A percentile compares a stretch with the other conserved stretches of the same genome.
These are phyloP conservation scores for Podospora fimiseda DNA, from an alignment of 495 filamentous ascomycete genomes.

Conservation along the genomic window DNA sequence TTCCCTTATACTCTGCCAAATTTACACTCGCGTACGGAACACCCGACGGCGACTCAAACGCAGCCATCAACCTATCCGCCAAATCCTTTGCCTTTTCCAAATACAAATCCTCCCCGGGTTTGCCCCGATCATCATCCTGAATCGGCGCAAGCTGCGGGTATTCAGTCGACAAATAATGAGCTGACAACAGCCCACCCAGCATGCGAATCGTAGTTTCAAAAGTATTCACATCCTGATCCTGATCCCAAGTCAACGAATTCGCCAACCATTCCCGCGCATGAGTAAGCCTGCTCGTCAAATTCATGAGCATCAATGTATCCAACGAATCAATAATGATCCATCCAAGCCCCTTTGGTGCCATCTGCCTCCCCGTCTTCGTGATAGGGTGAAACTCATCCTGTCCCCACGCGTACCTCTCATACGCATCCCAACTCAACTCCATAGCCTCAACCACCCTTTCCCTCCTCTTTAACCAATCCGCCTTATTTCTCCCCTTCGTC, in stretches of 20 bases:
- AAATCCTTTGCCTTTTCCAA: constrained; percentile 93
- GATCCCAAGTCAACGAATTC: constrained; percentile 74
- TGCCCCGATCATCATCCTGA: constrained; percentile 56
- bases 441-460: constrained; percentile 89
- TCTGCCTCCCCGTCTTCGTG: constrained; percentile 70
- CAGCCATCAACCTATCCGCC: constrained; percentile 76
- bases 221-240: constrained; percentile 91
- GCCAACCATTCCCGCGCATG: constrained; percentile 89
- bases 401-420: constrained; percentile 94
- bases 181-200: constrained; percentile 89
- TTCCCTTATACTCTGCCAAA: constrained; percentile 63
- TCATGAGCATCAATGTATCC: constrained; percentile 98
- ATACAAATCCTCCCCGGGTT: constrained; percentile 79
- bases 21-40: constrained; percentile 90
- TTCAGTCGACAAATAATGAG: constrained; percentile 80
- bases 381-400: constrained; percentile 80
- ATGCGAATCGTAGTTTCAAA: constrained; percentile 99
- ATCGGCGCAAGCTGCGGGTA: constrained; percentile 63
- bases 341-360: constrained; percentile 76
- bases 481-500: constrained; percentile 30
- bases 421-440: constrained; percentile 81
- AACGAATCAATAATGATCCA: constrained; percentile 98
- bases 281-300: constrained; percentile 76
- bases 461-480: constrained; percentile 69
- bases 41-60: constrained; percentile 80